Evolutionary conservation across 805 yeast species (phyloP).

Genomic region (Candida boidinii): DNA sequence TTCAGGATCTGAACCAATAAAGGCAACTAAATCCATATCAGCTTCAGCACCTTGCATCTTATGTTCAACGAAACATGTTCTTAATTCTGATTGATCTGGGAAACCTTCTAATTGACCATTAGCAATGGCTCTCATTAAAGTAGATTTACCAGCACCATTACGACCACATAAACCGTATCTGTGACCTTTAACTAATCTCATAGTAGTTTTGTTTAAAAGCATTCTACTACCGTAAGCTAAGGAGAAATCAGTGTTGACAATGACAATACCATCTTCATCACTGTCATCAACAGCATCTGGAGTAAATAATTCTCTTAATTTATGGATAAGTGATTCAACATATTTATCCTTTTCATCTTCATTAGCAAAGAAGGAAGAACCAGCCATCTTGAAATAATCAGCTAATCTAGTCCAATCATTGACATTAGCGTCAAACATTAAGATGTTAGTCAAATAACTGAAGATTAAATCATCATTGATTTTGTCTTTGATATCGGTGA

Average conservation of each 20-base stretch:
- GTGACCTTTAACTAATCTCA: slow-evolving; percentile 87
- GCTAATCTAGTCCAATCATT: slow-evolving; percentile 60
- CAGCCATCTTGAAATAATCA: slow-evolving; percentile 41
- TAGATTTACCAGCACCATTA: slow-evolving; percentile 98
- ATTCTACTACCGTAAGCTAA: slow-evolving; percentile 96
- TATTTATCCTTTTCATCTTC: slow-evolving; percentile 28
- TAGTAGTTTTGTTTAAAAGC: slow-evolving; percentile 86
- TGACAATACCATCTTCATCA: slow-evolving; percentile 76
- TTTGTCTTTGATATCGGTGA: slow-evolving; percentile 19
- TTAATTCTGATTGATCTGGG: slow-evolving; percentile 79
- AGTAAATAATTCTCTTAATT: slow-evolving; percentile 47
- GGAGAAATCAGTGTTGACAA: slow-evolving; percentile 91
- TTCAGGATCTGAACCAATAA: slow-evolving; percentile 86
- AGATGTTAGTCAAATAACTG: slow-evolving; percentile 42
- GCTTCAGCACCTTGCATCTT: slow-evolving; percentile 93
- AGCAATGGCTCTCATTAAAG: slow-evolving; percentile 93
- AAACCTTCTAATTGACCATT: slow-evolving; percentile 96
- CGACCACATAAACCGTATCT: slow-evolving; percentile 97
- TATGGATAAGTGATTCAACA: slow-evolving; percentile 35
- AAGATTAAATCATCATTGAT: slow-evolving; percentile 30
- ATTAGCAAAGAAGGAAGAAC: slow-evolving; percentile 22
- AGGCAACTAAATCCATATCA: slow-evolving; percentile 77
- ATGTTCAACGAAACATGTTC: slow-evolving; percentile 96
- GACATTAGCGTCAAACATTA: slow-evolving; percentile 61
- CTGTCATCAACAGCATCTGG: slow-evolving; percentile 47